phyloP scores from a whole-genome alignment of 306 rosid genomes.

The Mimosa bimucronata region DNA sequence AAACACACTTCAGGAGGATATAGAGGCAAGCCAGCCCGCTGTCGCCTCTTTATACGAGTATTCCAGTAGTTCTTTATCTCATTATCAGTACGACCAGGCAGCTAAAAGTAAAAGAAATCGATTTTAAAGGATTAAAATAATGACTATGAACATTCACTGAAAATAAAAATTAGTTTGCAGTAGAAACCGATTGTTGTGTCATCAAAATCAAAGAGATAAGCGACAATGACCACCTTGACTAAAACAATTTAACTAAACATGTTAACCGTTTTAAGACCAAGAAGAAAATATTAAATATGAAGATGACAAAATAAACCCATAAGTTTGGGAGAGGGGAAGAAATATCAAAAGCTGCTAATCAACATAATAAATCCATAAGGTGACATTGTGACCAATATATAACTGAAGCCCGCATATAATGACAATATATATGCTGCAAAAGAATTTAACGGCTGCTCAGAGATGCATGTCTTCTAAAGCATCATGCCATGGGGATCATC shows the following conservation, averaged over 20 bases:
- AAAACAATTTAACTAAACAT: constrained; percentile 5
- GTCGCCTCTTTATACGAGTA: constrained; percentile 88
- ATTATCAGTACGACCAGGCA: constrained; percentile 98
- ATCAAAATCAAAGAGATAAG: constrained; percentile 18
- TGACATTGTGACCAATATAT: background rate
- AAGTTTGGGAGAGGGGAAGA: background rate
- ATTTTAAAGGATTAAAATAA: constrained; percentile 22
- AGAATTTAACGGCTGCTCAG: background rate
- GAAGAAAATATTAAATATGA: background rate
- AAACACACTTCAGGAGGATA: constrained; percentile 83
- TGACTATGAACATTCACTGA: constrained; percentile 12
- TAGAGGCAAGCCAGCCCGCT: constrained; percentile 91
- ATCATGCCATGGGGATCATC: constrained; percentile 15
- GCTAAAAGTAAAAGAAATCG: constrained; percentile 57
- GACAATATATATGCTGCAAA: constrained; percentile 1
- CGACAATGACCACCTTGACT: constrained; percentile 9
- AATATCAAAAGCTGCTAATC: constrained; percentile 11
- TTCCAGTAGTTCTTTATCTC: constrained; percentile 99
- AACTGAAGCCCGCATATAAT: background rate
- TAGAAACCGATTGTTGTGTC: constrained; percentile 19
- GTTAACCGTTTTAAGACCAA: background rate
- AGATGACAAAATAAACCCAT: background rate
- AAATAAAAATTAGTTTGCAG: constrained; percentile 16
- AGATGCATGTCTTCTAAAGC: constrained; percentile 17
- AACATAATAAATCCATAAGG: constrained; percentile 9